phyloP scores from a whole-genome alignment of 805 yeast genomes.

The Zygosaccharomyces kombuchaensis region DNA sequence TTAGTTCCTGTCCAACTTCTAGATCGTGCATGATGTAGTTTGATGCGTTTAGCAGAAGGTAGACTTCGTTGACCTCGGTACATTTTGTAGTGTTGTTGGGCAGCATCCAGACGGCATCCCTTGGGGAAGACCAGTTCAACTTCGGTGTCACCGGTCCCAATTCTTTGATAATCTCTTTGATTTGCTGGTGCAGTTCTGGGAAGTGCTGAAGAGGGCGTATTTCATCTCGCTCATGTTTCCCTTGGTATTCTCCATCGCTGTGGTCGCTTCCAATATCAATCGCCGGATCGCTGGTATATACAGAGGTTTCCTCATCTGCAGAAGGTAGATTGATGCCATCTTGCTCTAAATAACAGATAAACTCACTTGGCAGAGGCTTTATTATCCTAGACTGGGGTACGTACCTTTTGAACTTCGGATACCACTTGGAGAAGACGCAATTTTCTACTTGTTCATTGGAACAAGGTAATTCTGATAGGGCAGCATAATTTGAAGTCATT shows the following conservation, averaged over 20 bases:
- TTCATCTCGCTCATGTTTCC: constrained; percentile 21
- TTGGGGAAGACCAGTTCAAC: constrained; percentile 95
- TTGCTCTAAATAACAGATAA: constrained; percentile 54
- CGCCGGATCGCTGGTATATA: constrained; percentile 33
- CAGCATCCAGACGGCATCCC: constrained; percentile 90
- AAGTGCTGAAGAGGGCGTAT: constrained; percentile 49
- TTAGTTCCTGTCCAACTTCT: constrained; percentile 32
- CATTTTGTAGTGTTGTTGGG: constrained; percentile 75
- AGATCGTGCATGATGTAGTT: constrained; percentile 86
- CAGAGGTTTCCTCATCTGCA: constrained; percentile 34
- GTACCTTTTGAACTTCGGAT: constrained; percentile 43
- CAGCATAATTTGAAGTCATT: constrained; percentile 17
- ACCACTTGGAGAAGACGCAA: constrained; percentile 61
- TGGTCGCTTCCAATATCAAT: constrained; percentile 59
- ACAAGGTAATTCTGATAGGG: constrained; percentile 26
- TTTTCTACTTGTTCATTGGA: constrained; percentile 43
- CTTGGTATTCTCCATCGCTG: constrained; percentile 63
- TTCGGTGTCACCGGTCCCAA: constrained; percentile 76
- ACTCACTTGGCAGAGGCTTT: constrained; percentile 53
- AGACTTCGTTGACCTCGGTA: constrained; percentile 65
- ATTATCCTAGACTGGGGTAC: constrained; percentile 50
- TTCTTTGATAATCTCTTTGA: constrained; percentile 44
- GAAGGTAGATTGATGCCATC: constrained; percentile 67
- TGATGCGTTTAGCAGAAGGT: constrained; percentile 76
- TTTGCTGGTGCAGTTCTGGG: constrained; percentile 52